A percentile compares a stretch with the other conserved stretches of the same genome.
Evolutionary conservation across 768 basidiomycete genomes (phyloP).

Genomic region (Lenzites betulinus): DNA sequence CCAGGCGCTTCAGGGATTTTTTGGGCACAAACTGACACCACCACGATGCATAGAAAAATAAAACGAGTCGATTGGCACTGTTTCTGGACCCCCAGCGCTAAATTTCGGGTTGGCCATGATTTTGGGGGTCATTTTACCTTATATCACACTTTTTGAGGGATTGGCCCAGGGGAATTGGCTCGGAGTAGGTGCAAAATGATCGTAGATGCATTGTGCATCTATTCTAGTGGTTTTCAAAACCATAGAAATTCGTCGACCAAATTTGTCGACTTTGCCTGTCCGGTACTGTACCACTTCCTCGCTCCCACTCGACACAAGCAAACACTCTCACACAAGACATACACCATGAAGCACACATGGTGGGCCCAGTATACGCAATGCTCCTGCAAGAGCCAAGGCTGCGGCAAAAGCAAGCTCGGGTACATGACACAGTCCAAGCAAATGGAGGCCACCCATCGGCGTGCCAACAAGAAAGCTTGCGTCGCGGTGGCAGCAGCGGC

Average conservation of each 20-base stretch:
- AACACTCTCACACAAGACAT: background rate
- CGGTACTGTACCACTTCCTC: too few species aligned
- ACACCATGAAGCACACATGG: background rate
- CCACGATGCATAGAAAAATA: background rate
- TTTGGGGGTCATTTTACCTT: background rate
- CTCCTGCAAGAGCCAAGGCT: background rate
- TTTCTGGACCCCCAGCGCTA: background rate
- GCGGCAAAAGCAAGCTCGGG: background rate
- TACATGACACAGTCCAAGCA: background rate
- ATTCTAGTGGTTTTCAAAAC: background rate
- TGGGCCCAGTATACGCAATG: background rate
- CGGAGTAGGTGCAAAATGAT: background rate
- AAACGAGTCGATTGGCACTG: background rate
- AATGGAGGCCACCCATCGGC: background rate
- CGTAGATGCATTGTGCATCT: background rate
- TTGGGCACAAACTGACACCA: background rate
- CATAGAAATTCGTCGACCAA: background rate
- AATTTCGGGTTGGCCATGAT: background rate
- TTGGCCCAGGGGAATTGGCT: background rate
- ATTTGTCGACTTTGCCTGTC: constrained; percentile 1
- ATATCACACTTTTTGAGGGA: background rate
- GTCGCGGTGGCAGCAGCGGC: too few species aligned
- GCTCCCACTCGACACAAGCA: too few species aligned
- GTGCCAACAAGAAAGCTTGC: background rate
- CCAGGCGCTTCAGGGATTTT: background rate